These are phyloP conservation scores for Brassica rapa DNA, from an alignment of 345 rosid species.

Conservation along the genomic window DNA sequence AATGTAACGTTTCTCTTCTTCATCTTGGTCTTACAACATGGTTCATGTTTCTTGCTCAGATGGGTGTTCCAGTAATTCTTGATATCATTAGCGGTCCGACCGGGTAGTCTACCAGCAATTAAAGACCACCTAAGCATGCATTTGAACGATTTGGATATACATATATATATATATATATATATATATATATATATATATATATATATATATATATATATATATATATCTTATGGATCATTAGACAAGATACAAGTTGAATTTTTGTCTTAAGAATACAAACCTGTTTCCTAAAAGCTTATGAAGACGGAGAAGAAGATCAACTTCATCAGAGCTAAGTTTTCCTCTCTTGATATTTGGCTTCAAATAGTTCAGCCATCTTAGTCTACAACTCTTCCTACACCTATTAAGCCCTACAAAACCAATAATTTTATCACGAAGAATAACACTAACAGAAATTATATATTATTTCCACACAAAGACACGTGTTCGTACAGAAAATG, in stretches of 20 bases:
- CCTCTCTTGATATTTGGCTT: neutral
- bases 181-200: neutral
- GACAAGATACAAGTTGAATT: neutral
- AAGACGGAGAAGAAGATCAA: neutral
- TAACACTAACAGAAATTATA: neutral
- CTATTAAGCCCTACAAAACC: neutral
- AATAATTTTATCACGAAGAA: neutral
- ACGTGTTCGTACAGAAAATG: neutral
- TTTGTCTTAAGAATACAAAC: neutral
- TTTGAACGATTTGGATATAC: neutral
- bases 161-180: neutral
- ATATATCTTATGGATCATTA: neutral
- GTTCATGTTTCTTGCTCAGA: neutral
- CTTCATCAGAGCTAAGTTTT: neutral
- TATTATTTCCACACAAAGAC: neutral
- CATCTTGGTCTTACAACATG: neutral
- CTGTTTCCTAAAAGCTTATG: constrained; percentile 1
- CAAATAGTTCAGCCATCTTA: neutral
- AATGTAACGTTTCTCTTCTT: neutral
- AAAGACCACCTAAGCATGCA: neutral
- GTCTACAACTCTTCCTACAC: neutral
- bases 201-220: neutral
- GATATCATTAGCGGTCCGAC: neutral
- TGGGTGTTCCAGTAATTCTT: neutral
- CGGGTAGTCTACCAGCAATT: neutral